Evolutionary conservation across 2,329 filamentous ascomycete genomes (phyloP).

Genomic region (Aspergillus pseudoviridinutans): DNA sequence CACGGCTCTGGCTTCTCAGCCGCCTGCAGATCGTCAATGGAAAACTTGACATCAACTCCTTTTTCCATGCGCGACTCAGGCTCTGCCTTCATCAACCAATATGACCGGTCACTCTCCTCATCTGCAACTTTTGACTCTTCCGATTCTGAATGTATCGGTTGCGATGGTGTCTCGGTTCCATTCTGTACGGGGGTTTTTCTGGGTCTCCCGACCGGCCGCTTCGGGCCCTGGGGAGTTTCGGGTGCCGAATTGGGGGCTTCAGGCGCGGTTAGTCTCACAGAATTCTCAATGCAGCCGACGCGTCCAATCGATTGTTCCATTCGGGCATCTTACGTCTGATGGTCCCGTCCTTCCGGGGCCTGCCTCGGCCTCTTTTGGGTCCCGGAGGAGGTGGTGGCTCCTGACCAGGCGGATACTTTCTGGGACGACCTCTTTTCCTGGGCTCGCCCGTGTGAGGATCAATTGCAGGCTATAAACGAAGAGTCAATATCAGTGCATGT

Average conservation of each 20-base stretch:
- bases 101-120: slow-evolving; percentile 42
- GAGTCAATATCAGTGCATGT: slow-evolving; percentile 6
- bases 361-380: slow-evolving; percentile 32
- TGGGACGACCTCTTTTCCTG: slow-evolving; percentile 32
- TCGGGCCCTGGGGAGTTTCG: slow-evolving; percentile 18
- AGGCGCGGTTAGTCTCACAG: not conserved
- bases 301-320: not conserved
- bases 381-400: slow-evolving; percentile 21
- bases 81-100: slow-evolving; percentile 85
- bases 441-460: slow-evolving; percentile 25
- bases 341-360: slow-evolving; percentile 26
- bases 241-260: not conserved
- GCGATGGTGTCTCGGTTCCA: slow-evolving; percentile 10
- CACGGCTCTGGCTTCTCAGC: slow-evolving; percentile 78
- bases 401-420: slow-evolving; percentile 26
- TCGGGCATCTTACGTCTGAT: slow-evolving; percentile 5
- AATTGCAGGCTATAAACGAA: slow-evolving; percentile 8
- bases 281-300: not conserved
- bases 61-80: slow-evolving; percentile 83
- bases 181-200: slow-evolving; percentile 18
- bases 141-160: slow-evolving; percentile 15
- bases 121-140: slow-evolving; percentile 11
- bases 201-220: slow-evolving; percentile 20
- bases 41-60: slow-evolving; percentile 85
- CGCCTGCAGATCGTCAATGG: slow-evolving; percentile 79